These are phyloP conservation scores for Sugiyamaella xylanicola DNA, from an alignment of 1,139 yeast genomes.

Conservation along the genomic window DNA sequence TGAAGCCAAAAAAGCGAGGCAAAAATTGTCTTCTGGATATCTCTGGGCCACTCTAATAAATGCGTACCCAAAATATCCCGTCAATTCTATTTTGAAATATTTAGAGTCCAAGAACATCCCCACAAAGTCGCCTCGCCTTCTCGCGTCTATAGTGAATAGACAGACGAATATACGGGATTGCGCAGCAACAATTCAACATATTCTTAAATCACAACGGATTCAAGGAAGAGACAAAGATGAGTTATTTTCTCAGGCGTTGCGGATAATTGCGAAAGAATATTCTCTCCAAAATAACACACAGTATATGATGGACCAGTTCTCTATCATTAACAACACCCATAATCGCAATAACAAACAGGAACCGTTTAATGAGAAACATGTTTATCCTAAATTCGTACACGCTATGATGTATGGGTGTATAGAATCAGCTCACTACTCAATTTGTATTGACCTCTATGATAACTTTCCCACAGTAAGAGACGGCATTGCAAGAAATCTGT, in stretches of 20 bases:
- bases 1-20: conserved; percentile 1
- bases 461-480: background rate
- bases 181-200: background rate
- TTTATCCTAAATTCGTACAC: conserved; percentile 9
- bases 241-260: conserved; percentile 1
- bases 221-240: background rate
- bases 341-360: background rate
- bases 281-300: background rate
- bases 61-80: background rate
- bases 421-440: conserved; percentile 4
- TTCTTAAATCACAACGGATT: background rate
- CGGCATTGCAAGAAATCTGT: conserved; percentile 11
- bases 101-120: background rate
- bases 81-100: conserved; percentile 1
- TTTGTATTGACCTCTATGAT: conserved; percentile 2
- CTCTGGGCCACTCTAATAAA: conserved; percentile 16
- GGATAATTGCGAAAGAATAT: conserved; percentile 6
- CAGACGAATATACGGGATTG: conserved; percentile 1
- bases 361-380: background rate
- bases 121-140: background rate
- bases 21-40: conserved; percentile 2
- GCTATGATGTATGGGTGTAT: conserved; percentile 18
- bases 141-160: conserved; percentile 5
- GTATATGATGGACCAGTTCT: conserved; percentile 3
- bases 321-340: background rate